A percentile compares a stretch with the other conserved stretches of the same genome.
Conservation (phyloP, 1,139 yeast genomes). For the Diutina sp. region DNA sequence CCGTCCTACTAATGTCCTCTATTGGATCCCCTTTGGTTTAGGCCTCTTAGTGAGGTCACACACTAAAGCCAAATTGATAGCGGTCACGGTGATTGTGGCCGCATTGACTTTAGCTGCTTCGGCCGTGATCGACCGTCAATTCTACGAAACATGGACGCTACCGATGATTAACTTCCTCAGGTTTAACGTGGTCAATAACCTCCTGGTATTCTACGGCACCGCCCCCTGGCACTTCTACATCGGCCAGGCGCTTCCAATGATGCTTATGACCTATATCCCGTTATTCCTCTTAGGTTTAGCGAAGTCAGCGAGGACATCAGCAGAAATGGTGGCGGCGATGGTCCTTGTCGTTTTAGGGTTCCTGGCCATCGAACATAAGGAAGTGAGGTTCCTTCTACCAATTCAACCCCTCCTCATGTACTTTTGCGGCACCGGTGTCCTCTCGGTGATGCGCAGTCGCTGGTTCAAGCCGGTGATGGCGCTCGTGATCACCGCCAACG, state of each 20-base stretch:
- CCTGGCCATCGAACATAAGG: conserved; percentile 71
- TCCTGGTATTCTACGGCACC: conserved; percentile 75
- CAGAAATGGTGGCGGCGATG: conserved; percentile 8
- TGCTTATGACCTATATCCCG: conserved; percentile 59
- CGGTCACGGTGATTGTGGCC: conserved; percentile 6
- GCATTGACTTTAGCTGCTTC: conserved; percentile 19
- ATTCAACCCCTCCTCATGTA: conserved; percentile 48
- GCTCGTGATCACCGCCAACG: conserved; percentile 16
- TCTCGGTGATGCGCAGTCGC: conserved; percentile 7
- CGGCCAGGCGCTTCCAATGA: conserved; percentile 68
- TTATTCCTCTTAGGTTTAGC: conserved; percentile 8
- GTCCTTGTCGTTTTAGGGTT: conserved; percentile 33
- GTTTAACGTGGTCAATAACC: conserved; percentile 61
- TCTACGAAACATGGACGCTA: conserved; percentile 44
- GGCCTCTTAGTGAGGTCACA: conserved; percentile 12
- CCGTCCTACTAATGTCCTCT: conserved; percentile 70
- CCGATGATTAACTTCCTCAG: conserved; percentile 62
- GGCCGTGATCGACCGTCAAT: conserved; percentile 38
- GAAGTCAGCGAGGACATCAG: not conserved
- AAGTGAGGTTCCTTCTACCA: conserved; percentile 82
- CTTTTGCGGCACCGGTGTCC: conserved; percentile 4
- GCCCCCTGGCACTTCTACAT: conserved; percentile 83
- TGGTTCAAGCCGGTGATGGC: conserved; percentile 8
- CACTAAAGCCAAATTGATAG: conserved; percentile 2
- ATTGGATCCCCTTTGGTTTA: conserved; percentile 58